A percentile compares a stretch with the other conserved stretches of the same genome.
phyloP scores from a whole-genome alignment of 2,329 filamentous ascomycete species.

The Coniochaeta pulveracea region DNA sequence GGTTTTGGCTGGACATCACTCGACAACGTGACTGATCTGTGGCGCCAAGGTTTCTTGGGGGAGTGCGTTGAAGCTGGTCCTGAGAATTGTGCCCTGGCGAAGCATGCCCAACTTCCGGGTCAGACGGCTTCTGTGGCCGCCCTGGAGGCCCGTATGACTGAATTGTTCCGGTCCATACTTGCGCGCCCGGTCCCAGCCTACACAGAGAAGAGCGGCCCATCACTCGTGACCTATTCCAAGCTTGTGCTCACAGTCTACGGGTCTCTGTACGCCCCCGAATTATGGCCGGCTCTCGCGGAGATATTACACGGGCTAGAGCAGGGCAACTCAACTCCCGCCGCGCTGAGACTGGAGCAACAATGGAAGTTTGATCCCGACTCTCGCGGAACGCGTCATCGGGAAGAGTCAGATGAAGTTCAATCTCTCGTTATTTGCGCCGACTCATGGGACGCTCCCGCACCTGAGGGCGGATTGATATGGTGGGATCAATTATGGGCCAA shows the following conservation, averaged over 20 bases:
- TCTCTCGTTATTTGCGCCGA: constrained; percentile 33
- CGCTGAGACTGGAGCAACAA: constrained; percentile 22
- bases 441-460: constrained; percentile 28
- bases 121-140: too few relatives aligned
- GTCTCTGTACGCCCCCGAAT: constrained; percentile 28
- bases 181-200: constrained; percentile 27
- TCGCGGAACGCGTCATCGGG: too few relatives aligned
- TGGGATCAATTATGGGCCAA: constrained; percentile 33
- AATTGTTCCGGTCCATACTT: constrained; percentile 24
- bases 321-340: constrained; percentile 30
- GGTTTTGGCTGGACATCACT: constrained; percentile 35
- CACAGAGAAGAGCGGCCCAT: constrained; percentile 25
- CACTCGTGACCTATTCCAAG: constrained; percentile 31
- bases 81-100: constrained; percentile 31
- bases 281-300: constrained; percentile 29
- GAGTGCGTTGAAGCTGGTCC: constrained; percentile 37
- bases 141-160: constrained; percentile 27
- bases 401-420: constrained; percentile 28
- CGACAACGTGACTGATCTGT: constrained; percentile 36
- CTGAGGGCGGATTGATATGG: constrained; percentile 27
- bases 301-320: constrained; percentile 30
- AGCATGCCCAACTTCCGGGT: too few relatives aligned
- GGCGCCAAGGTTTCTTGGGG: constrained; percentile 36
- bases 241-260: constrained; percentile 27
- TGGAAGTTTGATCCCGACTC: too few relatives aligned